Evolutionary conservation across 176 grass and related monocot genomes (phyloP).

Genomic region (Oryza brachyantha): DNA sequence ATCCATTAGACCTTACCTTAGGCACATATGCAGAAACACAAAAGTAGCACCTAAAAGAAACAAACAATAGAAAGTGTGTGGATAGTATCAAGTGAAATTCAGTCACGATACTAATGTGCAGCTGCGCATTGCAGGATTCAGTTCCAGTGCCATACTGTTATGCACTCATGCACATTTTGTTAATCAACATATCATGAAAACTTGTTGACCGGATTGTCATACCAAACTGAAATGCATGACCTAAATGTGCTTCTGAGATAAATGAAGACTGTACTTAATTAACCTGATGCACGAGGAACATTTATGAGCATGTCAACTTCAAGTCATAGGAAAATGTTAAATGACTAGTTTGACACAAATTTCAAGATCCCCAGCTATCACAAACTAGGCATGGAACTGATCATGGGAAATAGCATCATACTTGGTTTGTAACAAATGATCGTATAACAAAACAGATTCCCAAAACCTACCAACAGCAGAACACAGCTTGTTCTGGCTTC

Average conservation of each 20-base stretch:
- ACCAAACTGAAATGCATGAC: background rate
- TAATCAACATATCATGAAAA: background rate
- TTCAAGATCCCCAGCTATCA: background rate
- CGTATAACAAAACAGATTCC: background rate
- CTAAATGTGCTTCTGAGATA: background rate
- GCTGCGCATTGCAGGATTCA: background rate
- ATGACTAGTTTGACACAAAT: conserved; percentile 16
- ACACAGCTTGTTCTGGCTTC: background rate
- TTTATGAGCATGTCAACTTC: background rate
- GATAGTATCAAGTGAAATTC: background rate
- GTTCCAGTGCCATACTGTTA: too few species aligned
- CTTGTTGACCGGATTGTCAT: background rate
- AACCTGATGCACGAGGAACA: background rate
- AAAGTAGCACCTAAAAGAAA: background rate
- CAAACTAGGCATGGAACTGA: conserved; percentile 23
- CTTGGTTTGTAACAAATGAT: conserved; percentile 14
- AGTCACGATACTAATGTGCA: background rate
- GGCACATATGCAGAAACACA: background rate
- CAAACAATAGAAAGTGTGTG: background rate
- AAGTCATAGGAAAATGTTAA: conserved; percentile 1
- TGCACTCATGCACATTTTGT: background rate
- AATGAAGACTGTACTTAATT: background rate
- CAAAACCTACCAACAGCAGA: background rate
- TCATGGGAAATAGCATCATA: background rate
- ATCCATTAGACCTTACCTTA: background rate